Conservation (phyloP, 2,329 filamentous ascomycete genomes). For the Stagonosporopsis vannaccii region DNA sequence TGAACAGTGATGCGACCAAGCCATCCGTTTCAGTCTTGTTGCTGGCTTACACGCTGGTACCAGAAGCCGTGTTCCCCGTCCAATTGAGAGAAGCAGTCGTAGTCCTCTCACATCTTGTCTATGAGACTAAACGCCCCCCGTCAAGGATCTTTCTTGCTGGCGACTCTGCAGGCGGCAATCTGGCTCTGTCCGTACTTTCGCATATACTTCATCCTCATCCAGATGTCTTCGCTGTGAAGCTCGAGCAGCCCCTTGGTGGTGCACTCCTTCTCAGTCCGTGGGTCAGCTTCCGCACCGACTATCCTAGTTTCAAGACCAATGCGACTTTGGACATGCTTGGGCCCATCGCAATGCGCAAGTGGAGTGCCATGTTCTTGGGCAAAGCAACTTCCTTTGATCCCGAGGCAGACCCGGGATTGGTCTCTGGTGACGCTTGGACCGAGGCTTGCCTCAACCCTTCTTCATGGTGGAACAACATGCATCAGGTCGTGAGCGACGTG, state of each 20-base stretch:
- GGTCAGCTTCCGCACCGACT: conserved; percentile 25
- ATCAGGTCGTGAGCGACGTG: conserved; percentile 16
- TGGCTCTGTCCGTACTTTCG: conserved; percentile 31
- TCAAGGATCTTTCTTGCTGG: conserved; percentile 22
- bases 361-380: conserved; percentile 27
- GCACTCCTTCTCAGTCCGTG: conserved; percentile 26
- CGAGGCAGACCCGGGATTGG: conserved; percentile 18
- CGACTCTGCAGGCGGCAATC: conserved; percentile 22
- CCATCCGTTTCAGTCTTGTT: conserved; percentile 27
- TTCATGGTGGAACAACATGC: conserved; percentile 21
- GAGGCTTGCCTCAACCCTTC: conserved; percentile 23
- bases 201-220: conserved; percentile 36
- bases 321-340: conserved; percentile 18
- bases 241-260: conserved; percentile 21
- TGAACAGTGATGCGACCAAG: conserved; percentile 11
- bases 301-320: conserved; percentile 24
- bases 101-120: conserved; percentile 26
- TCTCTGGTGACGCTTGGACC: conserved; percentile 24
- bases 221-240: conserved; percentile 21
- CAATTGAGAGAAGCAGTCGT: conserved; percentile 32
- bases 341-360: conserved; percentile 16
- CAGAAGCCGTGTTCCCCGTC: conserved; percentile 29
- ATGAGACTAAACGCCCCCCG: conserved; percentile 16
- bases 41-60: conserved; percentile 31
- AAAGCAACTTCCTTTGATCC: conserved; percentile 17